A percentile compares a stretch with the other conserved stretches of the same genome.
phyloP scores from a whole-genome alignment of 2,329 filamentous ascomycete genomes.

The Taxawa tesnikishii region DNA sequence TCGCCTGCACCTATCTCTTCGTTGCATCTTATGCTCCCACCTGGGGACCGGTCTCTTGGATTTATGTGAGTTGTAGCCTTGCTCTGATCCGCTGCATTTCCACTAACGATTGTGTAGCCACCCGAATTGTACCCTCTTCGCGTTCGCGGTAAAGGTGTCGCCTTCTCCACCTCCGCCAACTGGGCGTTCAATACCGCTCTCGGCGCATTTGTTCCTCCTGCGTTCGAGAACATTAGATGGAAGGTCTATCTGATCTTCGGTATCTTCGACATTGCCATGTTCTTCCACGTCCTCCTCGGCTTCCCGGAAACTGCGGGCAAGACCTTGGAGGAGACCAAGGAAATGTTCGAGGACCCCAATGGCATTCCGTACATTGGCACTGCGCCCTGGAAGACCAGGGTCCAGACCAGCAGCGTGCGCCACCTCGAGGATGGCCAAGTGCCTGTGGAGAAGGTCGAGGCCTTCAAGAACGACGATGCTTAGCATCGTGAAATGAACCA shows the following conservation, averaged over 20 bases:
- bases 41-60: slow-evolving; percentile 48
- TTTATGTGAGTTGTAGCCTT: neutral
- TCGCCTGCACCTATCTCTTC: slow-evolving; percentile 60
- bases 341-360: slow-evolving; percentile 45
- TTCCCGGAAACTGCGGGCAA: slow-evolving; percentile 61
- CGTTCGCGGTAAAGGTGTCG: slow-evolving; percentile 51
- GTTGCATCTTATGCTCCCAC: slow-evolving; percentile 56
- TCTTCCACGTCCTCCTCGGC: slow-evolving; percentile 54
- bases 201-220: slow-evolving; percentile 45
- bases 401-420: slow-evolving; percentile 8
- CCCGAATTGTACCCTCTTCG: slow-evolving; percentile 51
- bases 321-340: slow-evolving; percentile 65
- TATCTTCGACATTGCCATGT: slow-evolving; percentile 55
- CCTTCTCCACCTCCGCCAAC: slow-evolving; percentile 47
- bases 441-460: slow-evolving; percentile 13
- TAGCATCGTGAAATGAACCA: too few relatives aligned
- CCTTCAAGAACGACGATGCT: too few relatives aligned
- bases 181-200: slow-evolving; percentile 28
- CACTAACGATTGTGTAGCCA: too few relatives aligned
- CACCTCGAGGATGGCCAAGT: slow-evolving; percentile 13
- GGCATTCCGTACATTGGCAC: slow-evolving; percentile 33
- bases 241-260: slow-evolving; percentile 65
- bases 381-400: slow-evolving; percentile 43
- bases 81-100: too few relatives aligned
- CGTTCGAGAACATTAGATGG: slow-evolving; percentile 43